Percentiles rank a stretch among this genome's conserved stretches.
These are phyloP conservation scores for Micromonas commoda DNA, from an alignment of 139 green algal genomes.

Conservation along the genomic window DNA sequence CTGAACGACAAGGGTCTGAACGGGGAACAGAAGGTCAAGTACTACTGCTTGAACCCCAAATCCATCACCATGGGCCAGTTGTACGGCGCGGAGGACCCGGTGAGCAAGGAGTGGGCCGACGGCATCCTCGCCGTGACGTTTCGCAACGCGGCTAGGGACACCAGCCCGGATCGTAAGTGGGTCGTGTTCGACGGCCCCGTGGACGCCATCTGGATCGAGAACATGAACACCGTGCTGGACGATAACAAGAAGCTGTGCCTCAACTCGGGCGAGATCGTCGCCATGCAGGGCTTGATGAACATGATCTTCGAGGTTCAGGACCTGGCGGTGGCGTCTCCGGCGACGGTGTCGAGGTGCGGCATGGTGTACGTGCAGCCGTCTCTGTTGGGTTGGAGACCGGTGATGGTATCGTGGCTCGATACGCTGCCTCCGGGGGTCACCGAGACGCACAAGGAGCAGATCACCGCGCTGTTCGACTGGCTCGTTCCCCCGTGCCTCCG, in stretches of 20 bases:
- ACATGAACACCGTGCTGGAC: constrained; percentile 75
- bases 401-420: constrained; percentile 57
- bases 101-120: constrained; percentile 65
- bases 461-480: constrained; percentile 62
- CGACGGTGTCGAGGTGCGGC: constrained; percentile 59
- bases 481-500: constrained; percentile 54
- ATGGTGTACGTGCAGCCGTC: constrained; percentile 80
- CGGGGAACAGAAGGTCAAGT: constrained; percentile 45
- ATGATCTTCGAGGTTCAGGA: constrained; percentile 78
- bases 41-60: constrained; percentile 76
- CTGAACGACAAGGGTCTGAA: constrained; percentile 36
- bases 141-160: constrained; percentile 60
- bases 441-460: constrained; percentile 68
- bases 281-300: constrained; percentile 58
- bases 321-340: constrained; percentile 60
- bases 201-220: constrained; percentile 78
- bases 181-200: constrained; percentile 75
- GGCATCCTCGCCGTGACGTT: constrained; percentile 66
- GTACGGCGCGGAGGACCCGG: constrained; percentile 66
- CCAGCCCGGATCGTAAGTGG: constrained; percentile 61
- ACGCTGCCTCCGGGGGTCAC: constrained; percentile 44
- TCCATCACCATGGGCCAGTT: constrained; percentile 72
- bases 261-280: constrained; percentile 64
- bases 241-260: constrained; percentile 78
- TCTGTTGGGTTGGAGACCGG: constrained; percentile 66